Percentiles rank a stretch among this genome's conserved stretches.
phyloP scores from a whole-genome alignment of 768 basidiomycete genomes.

The Porphyrellus cyaneotinctus region DNA sequence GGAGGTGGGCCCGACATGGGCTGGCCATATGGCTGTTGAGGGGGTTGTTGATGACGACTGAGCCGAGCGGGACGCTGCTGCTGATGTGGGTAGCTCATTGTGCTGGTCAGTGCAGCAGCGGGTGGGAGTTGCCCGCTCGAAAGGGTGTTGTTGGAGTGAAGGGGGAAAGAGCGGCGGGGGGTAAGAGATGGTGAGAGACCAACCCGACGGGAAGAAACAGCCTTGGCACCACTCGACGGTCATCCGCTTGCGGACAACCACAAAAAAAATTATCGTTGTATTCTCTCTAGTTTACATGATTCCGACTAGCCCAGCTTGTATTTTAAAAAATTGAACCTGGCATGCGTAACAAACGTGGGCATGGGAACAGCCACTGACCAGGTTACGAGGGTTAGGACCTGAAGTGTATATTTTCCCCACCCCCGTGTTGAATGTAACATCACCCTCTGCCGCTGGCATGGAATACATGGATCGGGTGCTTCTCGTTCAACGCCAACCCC shows the following conservation, averaged over 20 bases:
- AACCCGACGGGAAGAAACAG: conserved; percentile 1
- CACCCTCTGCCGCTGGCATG: not conserved
- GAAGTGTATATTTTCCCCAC: no score
- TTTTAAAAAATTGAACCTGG: no score
- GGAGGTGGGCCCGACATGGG: conserved; percentile 17
- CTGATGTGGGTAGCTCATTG: conserved; percentile 40
- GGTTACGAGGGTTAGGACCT: no score
- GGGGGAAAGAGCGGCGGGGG: conserved; percentile 20
- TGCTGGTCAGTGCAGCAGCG: not conserved
- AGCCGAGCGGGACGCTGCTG: conserved; percentile 34
- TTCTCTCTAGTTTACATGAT: conserved; percentile 6
- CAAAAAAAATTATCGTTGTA: not conserved
- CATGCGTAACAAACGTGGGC: no score
- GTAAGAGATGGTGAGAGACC: conserved; percentile 12
- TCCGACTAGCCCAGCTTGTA: not conserved
- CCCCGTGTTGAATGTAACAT: not conserved
- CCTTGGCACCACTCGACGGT: not conserved
- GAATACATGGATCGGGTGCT: no score
- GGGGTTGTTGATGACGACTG: conserved; percentile 34
- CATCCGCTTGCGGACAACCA: conserved; percentile 12
- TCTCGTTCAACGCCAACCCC: no score
- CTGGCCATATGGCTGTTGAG: conserved; percentile 26
- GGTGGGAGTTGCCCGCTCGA: conserved; percentile 3
- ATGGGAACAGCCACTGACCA: no score
- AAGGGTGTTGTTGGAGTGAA: not conserved